Base-by-base conservation (phyloP, 2,329 filamentous ascomycete genomes). In the Verticillium zaregamsianum region DNA sequence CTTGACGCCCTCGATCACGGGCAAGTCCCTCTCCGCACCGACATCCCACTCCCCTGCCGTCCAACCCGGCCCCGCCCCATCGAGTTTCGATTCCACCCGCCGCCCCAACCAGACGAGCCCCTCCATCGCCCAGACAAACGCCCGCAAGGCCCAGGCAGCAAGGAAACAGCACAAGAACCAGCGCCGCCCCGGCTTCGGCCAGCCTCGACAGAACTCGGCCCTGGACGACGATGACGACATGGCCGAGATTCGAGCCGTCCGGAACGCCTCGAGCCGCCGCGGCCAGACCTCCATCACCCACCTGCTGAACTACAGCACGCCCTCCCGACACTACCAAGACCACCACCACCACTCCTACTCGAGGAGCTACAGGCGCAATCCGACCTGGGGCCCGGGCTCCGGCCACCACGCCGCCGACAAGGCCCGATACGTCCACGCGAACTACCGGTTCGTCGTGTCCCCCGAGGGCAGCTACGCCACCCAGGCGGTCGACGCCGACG, bases 251-350 rank as follows among this genome's bases (percentile, higher is more conserved):
- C 78, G 83, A 66, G 83, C 83, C 23, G 74, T 86, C 62, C 79
- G 82, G 62, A 86, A 86, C 66, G 75, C 83, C 14, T 82, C 80
- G n/a, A 84, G 83, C 71, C 89, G 95, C 63, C 92, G 95, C 70
- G 95, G 95, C 60, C 94, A 97, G 76, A 97, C 93, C 60, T 96
- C 92, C 70, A 99, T 99, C 73, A 98, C 95, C 49, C 95, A 99
- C 76, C 80, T 99, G 62, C 91, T 99, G 83, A 94, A 94, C 79
- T 96, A 97, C 76, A 88, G 90, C 55, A 81, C 92, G 23, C 91
- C 93, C 25, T 88, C 90, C 52, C 86, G 91, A 57, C 89, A 90
- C 25, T 86, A 88, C 64, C 83, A 83, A 68, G 84, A 86, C 73
- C 28, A 79, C 61, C 78, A 82, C 61, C 75, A 83, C 69, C 83